These are phyloP conservation scores for Platanthera zijinensis DNA, from an alignment of 106 monocot genomes.

Conservation along the genomic window DNA sequence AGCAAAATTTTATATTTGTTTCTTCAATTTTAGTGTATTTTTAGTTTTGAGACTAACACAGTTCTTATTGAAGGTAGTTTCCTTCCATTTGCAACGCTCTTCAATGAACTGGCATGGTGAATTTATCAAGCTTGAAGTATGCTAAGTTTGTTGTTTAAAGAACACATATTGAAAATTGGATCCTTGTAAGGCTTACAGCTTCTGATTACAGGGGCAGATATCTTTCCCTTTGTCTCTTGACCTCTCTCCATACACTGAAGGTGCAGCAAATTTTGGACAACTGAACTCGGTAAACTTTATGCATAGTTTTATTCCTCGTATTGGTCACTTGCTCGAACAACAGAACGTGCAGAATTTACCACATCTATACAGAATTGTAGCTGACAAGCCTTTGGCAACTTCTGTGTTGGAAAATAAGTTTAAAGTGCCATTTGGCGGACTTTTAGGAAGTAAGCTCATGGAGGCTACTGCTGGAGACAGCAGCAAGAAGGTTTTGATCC, in stretches of 20 bases:
- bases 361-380: slow-evolving; percentile 13
- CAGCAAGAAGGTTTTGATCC: slow-evolving; percentile 1
- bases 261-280: slow-evolving; percentile 15
- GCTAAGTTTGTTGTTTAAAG: not conserved
- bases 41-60: slow-evolving; percentile 2
- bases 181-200: not conserved
- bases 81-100: slow-evolving; percentile 85
- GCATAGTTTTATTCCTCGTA: slow-evolving; percentile 9
- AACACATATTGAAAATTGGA: not conserved
- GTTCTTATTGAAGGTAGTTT: slow-evolving; percentile 57
- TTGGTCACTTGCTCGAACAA: slow-evolving; percentile 12
- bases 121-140: slow-evolving; percentile 67
- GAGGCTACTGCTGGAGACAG: not conserved
- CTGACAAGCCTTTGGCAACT: slow-evolving; percentile 3
- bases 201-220: slow-evolving; percentile 46
- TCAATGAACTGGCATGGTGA: slow-evolving; percentile 55
- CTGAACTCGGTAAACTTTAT: slow-evolving; percentile 7
- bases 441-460: not conserved
- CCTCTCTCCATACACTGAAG: slow-evolving; percentile 38
- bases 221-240: slow-evolving; percentile 59
- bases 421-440: slow-evolving; percentile 1
- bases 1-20: not conserved
- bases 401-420: slow-evolving; percentile 5
- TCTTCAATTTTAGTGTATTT: not conserved
- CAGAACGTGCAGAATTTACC: slow-evolving; percentile 15